Evolutionary conservation across 1,284 basidiomycete species (phyloP), one percentile per base, ranked within the genome.

Genomic region (Apiotrichum montevideense): DNA sequence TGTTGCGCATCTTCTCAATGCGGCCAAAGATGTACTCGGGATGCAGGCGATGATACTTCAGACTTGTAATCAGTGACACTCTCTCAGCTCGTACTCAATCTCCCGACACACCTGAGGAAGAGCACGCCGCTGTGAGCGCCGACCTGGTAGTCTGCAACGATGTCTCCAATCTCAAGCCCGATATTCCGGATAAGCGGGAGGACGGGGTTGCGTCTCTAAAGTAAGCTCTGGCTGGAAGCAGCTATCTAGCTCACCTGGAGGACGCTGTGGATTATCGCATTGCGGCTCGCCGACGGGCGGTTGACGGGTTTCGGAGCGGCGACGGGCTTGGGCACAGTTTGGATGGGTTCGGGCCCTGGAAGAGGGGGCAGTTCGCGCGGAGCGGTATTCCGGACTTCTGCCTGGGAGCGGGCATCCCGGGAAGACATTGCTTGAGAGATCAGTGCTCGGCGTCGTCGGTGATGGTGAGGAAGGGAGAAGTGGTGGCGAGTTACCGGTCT

Each of bases 1-100:
- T 83, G 43, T 83, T 82, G 3, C 85, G 86, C 14, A 99, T 83
- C 65, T 87, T 87, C 67, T 90, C 86, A 58, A 99, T 93, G 3
- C 96, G 85, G 46, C 83, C 82, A 70, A 93, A 88, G 58, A 99
- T 87, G 72, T 99, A 99, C 75, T 98, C 96, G 4, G 96, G 96
- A 74, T 98, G 96, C 14, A 98, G 81, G 33, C 94, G 87, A 69
- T 98, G 94, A 66, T 98, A 98, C 65, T 87, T 88, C 58, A 98
- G 76, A 70, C 94, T 98, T 43, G 1, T 58, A 39, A 33, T 37
- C 56, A 15, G n/a, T 14, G 42, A 29, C 11, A 11, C 21, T 21
- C 21, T 21, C 21, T 21, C 21, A 21, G 21, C 21, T 21, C 21
- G 21, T 21, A 21, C 21, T 21, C 21, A 21, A 21, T 21, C 21